Base-by-base conservation (phyloP, 2,329 filamentous ascomycete species). In the Furcasterigmium furcatum region DNA sequence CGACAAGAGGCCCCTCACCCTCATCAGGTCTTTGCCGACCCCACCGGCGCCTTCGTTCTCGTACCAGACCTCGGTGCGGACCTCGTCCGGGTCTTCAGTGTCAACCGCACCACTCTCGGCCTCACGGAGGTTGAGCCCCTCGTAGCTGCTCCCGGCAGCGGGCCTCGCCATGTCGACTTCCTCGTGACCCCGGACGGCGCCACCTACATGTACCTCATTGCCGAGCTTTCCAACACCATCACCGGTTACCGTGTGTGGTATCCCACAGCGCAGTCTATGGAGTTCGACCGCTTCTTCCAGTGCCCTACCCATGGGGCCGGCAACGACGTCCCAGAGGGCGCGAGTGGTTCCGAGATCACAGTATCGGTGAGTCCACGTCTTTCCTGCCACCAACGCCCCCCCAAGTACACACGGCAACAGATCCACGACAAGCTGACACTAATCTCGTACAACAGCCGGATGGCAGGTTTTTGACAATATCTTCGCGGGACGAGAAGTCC, bases 51-150 rank as follows among this genome's bases (percentile, higher is more conserved):
- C n/a, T 88, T 77, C 60, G 55, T 87, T 22, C 56, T 87, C 9
- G 74, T 82, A 9, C 83, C 84, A 2, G 85, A 88, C 54, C 71
- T 91, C 5, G 81, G 85, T 34, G 72, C 77, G 46, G 85, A 88
- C 54, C 55, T 80, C 7, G 62, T 88, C 40, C 80, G 78, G 51
- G 64, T 68, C 46, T 88, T 79, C 59, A 57, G 65, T 45, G 71
- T 85, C 55, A 64, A 79, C 52, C 71, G 72, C 38, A 57, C 65
- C 7, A 69, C 73, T 25, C 65, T 79, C 8, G 56, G 56, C 16
- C 62, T 71, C 50, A 70, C 68, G 21, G 56, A 64, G 19, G 53
- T 65, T 18, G 52, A 59, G 7, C 68, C 76, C 8, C 62, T 79
- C 29, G 52, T 63, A 29, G 60, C 73, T 43, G 51, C 67, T 27